phyloP scores from a whole-genome alignment of 805 yeast genomes.

The Saccharomycopsis sp. region DNA sequence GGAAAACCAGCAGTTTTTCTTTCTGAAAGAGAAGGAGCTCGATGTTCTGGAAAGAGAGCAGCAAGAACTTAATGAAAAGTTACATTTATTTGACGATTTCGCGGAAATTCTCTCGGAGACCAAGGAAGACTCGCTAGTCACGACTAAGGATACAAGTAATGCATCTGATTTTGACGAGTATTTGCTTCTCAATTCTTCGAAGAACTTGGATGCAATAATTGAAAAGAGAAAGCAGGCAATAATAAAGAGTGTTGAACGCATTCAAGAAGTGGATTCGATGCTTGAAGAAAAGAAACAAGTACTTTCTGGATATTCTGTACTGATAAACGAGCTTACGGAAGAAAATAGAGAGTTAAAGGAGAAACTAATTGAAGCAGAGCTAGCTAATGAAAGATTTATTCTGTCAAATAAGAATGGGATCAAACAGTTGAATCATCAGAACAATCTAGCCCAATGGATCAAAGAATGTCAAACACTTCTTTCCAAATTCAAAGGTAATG shows the following conservation, averaged over 20 bases:
- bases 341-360: not conserved
- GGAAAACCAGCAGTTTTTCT: constrained; percentile 9
- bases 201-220: constrained; percentile 10
- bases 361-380: not conserved
- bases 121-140: constrained; percentile 15
- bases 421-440: not conserved
- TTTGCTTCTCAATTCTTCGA: constrained; percentile 16
- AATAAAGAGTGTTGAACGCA: not conserved
- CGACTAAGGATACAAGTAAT: constrained; percentile 9
- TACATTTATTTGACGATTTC: constrained; percentile 12
- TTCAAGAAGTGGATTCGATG: not conserved
- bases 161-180: constrained; percentile 17
- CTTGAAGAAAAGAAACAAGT: not conserved
- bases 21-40: not conserved
- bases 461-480: not conserved
- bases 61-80: constrained; percentile 5
- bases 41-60: constrained; percentile 2
- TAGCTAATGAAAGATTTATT: not conserved
- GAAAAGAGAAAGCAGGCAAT: constrained; percentile 8
- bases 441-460: not conserved
- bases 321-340: not conserved
- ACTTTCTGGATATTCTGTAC: not conserved
- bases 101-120: constrained; percentile 8
- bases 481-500: not conserved
- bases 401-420: not conserved